Evolutionary conservation across 371 early-diverging fungal genomes (phyloP), one percentile per base, ranked within the genome.

Genomic region (Choanephora cucurbitarum): DNA sequence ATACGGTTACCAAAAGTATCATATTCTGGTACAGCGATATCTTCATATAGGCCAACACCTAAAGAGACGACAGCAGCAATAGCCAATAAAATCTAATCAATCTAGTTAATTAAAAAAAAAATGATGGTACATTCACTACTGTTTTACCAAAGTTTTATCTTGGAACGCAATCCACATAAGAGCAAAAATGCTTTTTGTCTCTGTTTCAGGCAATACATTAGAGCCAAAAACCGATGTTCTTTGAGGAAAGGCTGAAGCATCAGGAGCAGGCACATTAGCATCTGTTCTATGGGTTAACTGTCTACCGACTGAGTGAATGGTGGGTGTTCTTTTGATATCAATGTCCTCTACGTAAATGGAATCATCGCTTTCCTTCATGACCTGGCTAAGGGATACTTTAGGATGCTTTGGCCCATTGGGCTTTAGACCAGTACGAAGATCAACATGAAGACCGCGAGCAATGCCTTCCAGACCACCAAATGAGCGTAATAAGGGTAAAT

Each of bases 31-130:
- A 70, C 59, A 8, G 77, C 75, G 19, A 80, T 72, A 54, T 92
- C 91, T 67, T 94, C 88, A 65, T 93, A 95, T 32, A 96, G 68
- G 15, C 97, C 97, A 15, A 93, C 80, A 22, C 68, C 91, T 7
- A 96, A 77, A 3, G 95, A 92, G 15, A 95, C 83, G 13, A 93
- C 57, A 8, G 97, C 92, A 13, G 96, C 93, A 41, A 90, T 68
- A 11, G 84, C 79, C 40, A 94, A 72, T 11, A 95, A 66, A 22
- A 94, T 87, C 81, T 51, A 57, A 55, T 7, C 49, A 51, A 31
- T 15, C n/a, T 3, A 23, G 15, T 2, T 6, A 3, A 23, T 44
- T 1, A 23, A 21, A 13, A 18, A 19, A 5, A 13, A 17, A 3
- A 19, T 43, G n/a, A 9, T 9, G 9, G n/a, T n/a, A n/a, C n/a